A percentile compares a stretch with the other conserved stretches of the same genome.
phyloP scores from a whole-genome alignment of 2,329 filamentous ascomycete genomes.

The Alternaria gaisen region DNA sequence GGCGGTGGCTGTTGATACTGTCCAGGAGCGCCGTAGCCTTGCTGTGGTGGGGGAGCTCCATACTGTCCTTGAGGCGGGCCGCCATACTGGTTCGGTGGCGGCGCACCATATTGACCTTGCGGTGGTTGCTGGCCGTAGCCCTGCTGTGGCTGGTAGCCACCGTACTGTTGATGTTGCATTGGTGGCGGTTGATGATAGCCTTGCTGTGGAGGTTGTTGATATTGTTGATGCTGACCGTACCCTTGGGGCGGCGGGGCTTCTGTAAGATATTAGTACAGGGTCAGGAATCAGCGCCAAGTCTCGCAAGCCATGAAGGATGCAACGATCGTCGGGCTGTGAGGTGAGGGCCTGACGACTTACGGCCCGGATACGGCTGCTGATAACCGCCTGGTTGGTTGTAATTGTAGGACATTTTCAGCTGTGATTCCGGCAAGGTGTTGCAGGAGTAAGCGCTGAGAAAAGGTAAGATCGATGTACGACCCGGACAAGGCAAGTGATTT shows the following conservation, averaged over 20 bases:
- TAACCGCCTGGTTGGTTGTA: constrained; percentile 41
- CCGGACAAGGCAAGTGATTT: not conserved
- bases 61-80: constrained; percentile 32
- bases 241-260: constrained; percentile 37
- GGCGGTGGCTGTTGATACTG: constrained; percentile 24
- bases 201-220: constrained; percentile 26
- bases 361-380: constrained; percentile 39
- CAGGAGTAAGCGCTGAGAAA: not conserved
- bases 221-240: constrained; percentile 29
- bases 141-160: constrained; percentile 46
- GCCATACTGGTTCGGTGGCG: constrained; percentile 41
- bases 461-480: constrained; percentile 3
- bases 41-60: constrained; percentile 28
- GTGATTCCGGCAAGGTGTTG: not conserved
- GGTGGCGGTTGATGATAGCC: constrained; percentile 45
- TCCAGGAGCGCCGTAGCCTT: constrained; percentile 29
- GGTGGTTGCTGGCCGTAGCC: constrained; percentile 34
- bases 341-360: constrained; percentile 35
- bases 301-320: constrained; percentile 12
- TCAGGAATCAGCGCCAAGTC: constrained; percentile 28
- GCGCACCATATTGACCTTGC: constrained; percentile 47
- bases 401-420: constrained; percentile 37
- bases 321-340: constrained; percentile 17
- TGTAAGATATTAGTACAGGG: constrained; percentile 35
- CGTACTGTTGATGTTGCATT: constrained; percentile 44